Base-by-base conservation (phyloP, 768 basidiomycete genomes). In the Pisolithus microcarpus region DNA sequence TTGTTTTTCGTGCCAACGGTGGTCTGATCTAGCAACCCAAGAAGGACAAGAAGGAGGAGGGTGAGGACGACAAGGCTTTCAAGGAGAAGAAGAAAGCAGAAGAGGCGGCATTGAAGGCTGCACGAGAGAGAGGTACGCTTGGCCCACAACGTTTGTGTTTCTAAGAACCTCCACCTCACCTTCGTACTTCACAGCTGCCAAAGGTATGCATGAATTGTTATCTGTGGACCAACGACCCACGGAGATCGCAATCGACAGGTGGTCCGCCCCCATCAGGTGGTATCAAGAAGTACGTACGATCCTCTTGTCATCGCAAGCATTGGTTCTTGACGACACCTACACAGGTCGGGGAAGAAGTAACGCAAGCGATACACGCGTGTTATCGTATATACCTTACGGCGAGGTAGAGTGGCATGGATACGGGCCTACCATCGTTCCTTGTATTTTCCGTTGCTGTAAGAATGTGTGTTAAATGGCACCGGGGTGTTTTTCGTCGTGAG, bases 41-140 rank as follows among this genome's bases (percentile, higher is more conserved):
- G 81, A 91, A 91, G 66, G 82, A 82, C 0, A 81, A 82, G 69
- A 81, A 77, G 58, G 87, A 84, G 1, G 79, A 81, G 5, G 78
- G 77, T 42, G 85, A 88, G 53, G 85, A 88, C 0, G 83, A 85
- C 36, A 64, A 65, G 58, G 84, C 81, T 47, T 85, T 85, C 74
- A 86, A 90, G 68, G 78, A 81, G 39, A 87, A 75, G 72, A 74
- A 86, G 73, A 90, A 86, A 72, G 77, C 75, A 8, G 89, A 91
- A 13, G 79, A 79, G 43, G 85, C 80, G 11, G 84, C 81, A 4
- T 56, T 85, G 62, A 89, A 91, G 69, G 79, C 76, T 38, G 83
- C 85, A n/a, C 72, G 69, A 59, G 85, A 84, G 0, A 82, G 81
- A 70, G 90, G 90, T 84, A 60, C 45, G 78, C 61, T 34, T 23